These are phyloP conservation scores for Naegleria fowleri DNA, from an alignment of 208 protist genomes.

Conservation along the genomic window DNA sequence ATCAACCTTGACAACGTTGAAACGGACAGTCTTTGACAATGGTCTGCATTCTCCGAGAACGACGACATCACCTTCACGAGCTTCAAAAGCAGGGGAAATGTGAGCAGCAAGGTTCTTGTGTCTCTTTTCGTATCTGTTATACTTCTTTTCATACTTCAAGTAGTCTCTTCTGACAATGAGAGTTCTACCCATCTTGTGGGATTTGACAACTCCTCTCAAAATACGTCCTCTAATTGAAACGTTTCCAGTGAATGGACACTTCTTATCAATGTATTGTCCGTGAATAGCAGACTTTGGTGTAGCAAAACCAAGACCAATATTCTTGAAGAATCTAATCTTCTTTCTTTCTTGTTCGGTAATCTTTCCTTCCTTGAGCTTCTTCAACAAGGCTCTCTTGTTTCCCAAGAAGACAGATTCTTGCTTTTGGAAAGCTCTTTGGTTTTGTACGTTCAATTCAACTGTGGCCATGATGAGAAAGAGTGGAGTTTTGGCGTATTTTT, in stretches of 20 bases:
- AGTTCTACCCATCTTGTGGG: constrained; percentile 97
- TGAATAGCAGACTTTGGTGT: constrained; percentile 95
- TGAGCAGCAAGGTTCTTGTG: constrained; percentile 98
- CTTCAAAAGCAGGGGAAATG: constrained; percentile 94
- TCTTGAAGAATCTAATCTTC: constrained; percentile 86
- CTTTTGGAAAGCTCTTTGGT: constrained; percentile 78
- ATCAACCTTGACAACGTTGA: constrained; percentile 96
- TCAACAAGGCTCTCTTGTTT: constrained; percentile 44
- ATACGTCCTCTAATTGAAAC: constrained; percentile 99
- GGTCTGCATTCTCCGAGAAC: constrained; percentile 98
- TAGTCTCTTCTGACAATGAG: constrained; percentile 98
- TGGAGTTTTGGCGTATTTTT: not conserved
- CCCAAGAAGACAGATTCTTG: constrained; percentile 59
- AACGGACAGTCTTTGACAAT: constrained; percentile 99
- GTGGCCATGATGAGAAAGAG: not conserved
- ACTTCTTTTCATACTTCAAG: constrained; percentile 99
- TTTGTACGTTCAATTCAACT: not conserved
- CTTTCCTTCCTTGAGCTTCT: constrained; percentile 55
- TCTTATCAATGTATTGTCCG: constrained; percentile 99
- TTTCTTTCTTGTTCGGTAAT: constrained; percentile 36
- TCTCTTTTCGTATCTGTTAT: constrained; percentile 99
- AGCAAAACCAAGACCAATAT: constrained; percentile 98
- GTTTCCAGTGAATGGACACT: constrained; percentile 99
- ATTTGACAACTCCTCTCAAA: constrained; percentile 93
- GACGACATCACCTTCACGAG: constrained; percentile 96